A percentile compares a stretch with the other conserved stretches of the same genome.
These are phyloP conservation scores for Pluteus cervinus DNA, from an alignment of 768 basidiomycete genomes.

Conservation along the genomic window DNA sequence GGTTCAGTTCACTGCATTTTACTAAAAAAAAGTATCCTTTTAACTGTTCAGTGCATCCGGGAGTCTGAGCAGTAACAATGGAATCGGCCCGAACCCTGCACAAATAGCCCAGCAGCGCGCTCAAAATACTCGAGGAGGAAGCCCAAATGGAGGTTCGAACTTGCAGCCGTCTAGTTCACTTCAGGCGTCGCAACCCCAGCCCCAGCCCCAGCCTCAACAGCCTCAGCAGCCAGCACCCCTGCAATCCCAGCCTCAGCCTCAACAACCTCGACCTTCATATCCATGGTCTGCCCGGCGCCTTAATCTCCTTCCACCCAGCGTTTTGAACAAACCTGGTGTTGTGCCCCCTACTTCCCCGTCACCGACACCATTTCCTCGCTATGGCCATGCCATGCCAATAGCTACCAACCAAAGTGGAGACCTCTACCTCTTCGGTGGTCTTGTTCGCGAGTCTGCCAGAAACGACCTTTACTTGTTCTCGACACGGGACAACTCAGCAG, in stretches of 20 bases:
- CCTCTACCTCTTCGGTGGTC: conserved; percentile 94
- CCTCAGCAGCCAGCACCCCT: too few species aligned
- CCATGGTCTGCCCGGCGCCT: conserved; percentile 83
- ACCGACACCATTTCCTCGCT: conserved; percentile 90
- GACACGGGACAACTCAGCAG: conserved; percentile 70
- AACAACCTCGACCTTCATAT: conserved; percentile 54
- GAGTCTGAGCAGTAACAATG: too few species aligned
- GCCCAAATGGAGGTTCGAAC: too few species aligned
- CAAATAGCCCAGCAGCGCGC: too few species aligned
- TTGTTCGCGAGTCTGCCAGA: conserved; percentile 82
- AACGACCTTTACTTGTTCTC: conserved; percentile 95
- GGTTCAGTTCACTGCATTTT: too few species aligned
- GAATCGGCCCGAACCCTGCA: too few species aligned
- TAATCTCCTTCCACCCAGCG: conserved; percentile 57
- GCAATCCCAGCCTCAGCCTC: conserved; percentile 22
- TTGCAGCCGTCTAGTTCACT: conserved; percentile 8
- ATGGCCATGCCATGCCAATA: conserved; percentile 88
- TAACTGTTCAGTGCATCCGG: too few species aligned
- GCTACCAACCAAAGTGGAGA: conserved; percentile 76
- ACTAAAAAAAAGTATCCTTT: too few species aligned
- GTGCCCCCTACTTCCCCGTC: conserved; percentile 64
- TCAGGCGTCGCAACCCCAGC: conserved; percentile 18
- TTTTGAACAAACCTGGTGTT: conserved; percentile 58
- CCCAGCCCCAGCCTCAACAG: conserved; percentile 24
- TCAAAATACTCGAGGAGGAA: too few species aligned